phyloP scores from a whole-genome alignment of 768 basidiomycete genomes.

The Rhodotorula paludigena region DNA sequence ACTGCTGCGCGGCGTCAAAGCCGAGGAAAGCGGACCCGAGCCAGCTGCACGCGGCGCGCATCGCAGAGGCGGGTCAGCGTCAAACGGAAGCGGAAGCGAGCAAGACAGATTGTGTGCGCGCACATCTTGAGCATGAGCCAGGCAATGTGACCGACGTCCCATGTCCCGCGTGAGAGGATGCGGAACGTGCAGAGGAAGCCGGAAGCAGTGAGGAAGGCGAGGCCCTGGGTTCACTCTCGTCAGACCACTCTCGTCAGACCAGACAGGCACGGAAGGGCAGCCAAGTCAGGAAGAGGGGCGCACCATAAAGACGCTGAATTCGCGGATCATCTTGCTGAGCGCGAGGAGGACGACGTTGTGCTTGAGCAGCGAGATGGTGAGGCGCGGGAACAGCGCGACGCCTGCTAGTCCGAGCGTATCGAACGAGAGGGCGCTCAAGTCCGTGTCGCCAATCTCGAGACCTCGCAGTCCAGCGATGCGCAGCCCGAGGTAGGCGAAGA shows the following conservation, averaged over 20 bases:
- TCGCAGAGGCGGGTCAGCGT: neutral
- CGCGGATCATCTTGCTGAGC: conserved; percentile 22
- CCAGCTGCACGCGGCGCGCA: conserved; percentile 9
- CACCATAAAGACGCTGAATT: conserved; percentile 26
- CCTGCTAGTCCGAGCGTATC: conserved; percentile 66
- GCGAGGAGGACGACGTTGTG: conserved; percentile 40
- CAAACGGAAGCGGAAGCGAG: neutral
- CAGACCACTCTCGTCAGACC: too few relatives aligned
- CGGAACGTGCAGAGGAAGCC: conserved; percentile 32
- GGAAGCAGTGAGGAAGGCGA: conserved; percentile 22
- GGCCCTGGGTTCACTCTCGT: neutral
- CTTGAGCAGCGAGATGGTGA: conserved; percentile 31
- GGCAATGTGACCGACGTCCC: conserved; percentile 5
- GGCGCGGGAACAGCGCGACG: conserved; percentile 77
- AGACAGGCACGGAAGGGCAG: too few relatives aligned
- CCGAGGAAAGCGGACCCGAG: conserved; percentile 35
- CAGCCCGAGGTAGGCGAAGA: conserved; percentile 62
- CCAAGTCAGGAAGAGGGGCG: neutral
- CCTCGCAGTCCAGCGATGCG: conserved; percentile 63
- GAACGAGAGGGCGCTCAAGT: conserved; percentile 60
- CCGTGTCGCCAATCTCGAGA: conserved; percentile 53
- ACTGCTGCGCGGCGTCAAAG: conserved; percentile 37
- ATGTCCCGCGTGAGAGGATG: conserved; percentile 5
- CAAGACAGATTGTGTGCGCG: too few relatives aligned
- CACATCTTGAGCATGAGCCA: conserved; percentile 17